Evolutionary conservation across 371 early-diverging fungal genomes (phyloP), one percentile per base, ranked within the genome.

Genomic region (Mortierella sp.): DNA sequence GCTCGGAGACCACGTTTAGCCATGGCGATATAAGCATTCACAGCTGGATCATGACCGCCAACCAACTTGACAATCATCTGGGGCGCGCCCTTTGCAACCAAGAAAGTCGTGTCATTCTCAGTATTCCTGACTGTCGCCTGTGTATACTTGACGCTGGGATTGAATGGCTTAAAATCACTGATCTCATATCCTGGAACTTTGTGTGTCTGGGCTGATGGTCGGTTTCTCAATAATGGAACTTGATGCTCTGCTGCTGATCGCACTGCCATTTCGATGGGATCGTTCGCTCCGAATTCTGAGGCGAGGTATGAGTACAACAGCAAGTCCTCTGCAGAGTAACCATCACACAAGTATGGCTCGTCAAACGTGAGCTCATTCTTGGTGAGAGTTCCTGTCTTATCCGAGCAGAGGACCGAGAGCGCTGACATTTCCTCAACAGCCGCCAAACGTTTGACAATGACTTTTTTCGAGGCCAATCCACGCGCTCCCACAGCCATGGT

Each of bases 301-400:
- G 95, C 93, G 55, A 95, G 85, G 84, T 90, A 94, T 19, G 95
- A 89, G 66, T 89, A 87, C 51, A 94, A 81, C 49, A 96, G 85
- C 29, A 96, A 85, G 66, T 96, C 96, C 54, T 93, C 89, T 22
- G 90, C 86, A 45, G 93, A 91, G 76, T 89, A 94, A 9, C 87
- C 89, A 32, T 87, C 85, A 67, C 89, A 82, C n/a, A 94, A 89
- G 85, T 88, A 96, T 6, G 96, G 96, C 60, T 91, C 90, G 64
- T 89, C 90, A 85, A 96, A 92, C 15, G 95, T 90, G 59, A 97
- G 89, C 85, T 95, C 91, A 90, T 95, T 95, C 62, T 91, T 86
- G 15, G 98, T 98, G 61, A 98, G 85, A 26, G 99, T 98, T 35
- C 99, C 99, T 1, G 99, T 98, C 88, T 93, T 98, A 87, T 98